Percentiles rank a stretch among this genome's conserved stretches.
Evolutionary conservation across 208 protist species (phyloP).

Genomic region (Trypanosoma caninum): DNA sequence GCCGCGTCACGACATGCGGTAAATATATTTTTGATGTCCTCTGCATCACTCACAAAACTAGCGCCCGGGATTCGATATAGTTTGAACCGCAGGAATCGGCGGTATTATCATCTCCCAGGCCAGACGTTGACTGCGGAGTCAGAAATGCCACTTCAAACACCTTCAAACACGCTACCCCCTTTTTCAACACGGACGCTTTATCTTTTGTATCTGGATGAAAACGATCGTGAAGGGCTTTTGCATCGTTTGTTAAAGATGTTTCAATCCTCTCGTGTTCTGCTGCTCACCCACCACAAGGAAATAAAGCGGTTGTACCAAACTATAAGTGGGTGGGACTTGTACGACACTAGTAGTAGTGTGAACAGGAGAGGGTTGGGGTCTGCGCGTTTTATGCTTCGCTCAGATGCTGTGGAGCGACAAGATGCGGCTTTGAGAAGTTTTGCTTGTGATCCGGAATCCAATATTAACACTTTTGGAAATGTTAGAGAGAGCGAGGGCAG

Average conservation of each 20-base stretch:
- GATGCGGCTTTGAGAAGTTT: slow-evolving; percentile 24
- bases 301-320: slow-evolving; percentile 46
- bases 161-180: slow-evolving; percentile 39
- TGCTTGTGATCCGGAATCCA: slow-evolving; percentile 9
- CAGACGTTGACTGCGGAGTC: slow-evolving; percentile 27
- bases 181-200: slow-evolving; percentile 43
- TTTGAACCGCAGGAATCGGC: slow-evolving; percentile 53
- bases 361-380: slow-evolving; percentile 13
- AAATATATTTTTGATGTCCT: slow-evolving; percentile 40
- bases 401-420: slow-evolving; percentile 34
- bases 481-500: neutral
- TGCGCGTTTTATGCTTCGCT: slow-evolving; percentile 37
- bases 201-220: slow-evolving; percentile 46
- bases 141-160: slow-evolving; percentile 24
- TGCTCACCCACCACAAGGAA: slow-evolving; percentile 81
- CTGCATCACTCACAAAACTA: slow-evolving; percentile 37
- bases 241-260: slow-evolving; percentile 44
- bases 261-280: slow-evolving; percentile 38
- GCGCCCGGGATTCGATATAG: slow-evolving; percentile 34
- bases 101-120: slow-evolving; percentile 63
- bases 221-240: slow-evolving; percentile 51
- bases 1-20: slow-evolving; percentile 13
- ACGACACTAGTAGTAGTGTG: slow-evolving; percentile 2
- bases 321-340: slow-evolving; percentile 47
- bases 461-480: neutral